Evolutionary conservation across 768 basidiomycete species (phyloP).

Genomic region (Russula sp.): DNA sequence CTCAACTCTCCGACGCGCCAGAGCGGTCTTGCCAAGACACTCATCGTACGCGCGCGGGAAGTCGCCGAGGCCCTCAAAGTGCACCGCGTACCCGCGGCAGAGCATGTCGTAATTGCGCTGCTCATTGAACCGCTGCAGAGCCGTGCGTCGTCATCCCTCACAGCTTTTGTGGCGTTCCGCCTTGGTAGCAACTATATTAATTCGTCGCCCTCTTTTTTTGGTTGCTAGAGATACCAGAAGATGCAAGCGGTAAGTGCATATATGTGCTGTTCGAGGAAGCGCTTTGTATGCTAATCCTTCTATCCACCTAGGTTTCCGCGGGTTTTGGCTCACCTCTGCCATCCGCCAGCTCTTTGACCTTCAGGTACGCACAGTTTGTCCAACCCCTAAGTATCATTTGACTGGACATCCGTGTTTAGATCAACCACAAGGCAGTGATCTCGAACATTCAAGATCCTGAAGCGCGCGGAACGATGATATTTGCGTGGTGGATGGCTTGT

Average conservation of each 20-base stretch:
- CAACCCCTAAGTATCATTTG: neutral
- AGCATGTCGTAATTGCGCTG: slow-evolving; percentile 78
- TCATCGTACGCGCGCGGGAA: slow-evolving; percentile 78
- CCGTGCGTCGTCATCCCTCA: slow-evolving; percentile 50
- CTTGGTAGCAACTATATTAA: slow-evolving; percentile 1
- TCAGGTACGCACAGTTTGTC: slow-evolving; percentile 41
- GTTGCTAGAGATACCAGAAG: slow-evolving; percentile 60
- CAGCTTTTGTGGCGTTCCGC: slow-evolving; percentile 2
- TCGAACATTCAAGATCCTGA: slow-evolving; percentile 67
- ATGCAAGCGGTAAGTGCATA: slow-evolving; percentile 52
- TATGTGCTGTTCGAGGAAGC: neutral
- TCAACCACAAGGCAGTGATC: slow-evolving; percentile 80
- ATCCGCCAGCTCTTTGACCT: slow-evolving; percentile 76
- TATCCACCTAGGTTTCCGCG: slow-evolving; percentile 59
- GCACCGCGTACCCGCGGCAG: slow-evolving; percentile 68
- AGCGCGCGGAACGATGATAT: slow-evolving; percentile 77
- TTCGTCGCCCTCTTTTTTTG: neutral
- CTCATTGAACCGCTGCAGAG: slow-evolving; percentile 81
- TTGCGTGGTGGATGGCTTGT: slow-evolving; percentile 93
- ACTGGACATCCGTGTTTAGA: slow-evolving; percentile 37
- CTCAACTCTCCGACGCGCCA: slow-evolving; percentile 55
- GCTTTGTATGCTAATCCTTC: slow-evolving; percentile 5
- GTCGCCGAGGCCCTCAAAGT: slow-evolving; percentile 84
- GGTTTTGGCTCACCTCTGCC: slow-evolving; percentile 77
- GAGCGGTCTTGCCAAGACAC: slow-evolving; percentile 68